A percentile compares a stretch with the other conserved stretches of the same genome.
Conservation (phyloP, 345 rosid genomes). For the Citrus glauca region DNA sequence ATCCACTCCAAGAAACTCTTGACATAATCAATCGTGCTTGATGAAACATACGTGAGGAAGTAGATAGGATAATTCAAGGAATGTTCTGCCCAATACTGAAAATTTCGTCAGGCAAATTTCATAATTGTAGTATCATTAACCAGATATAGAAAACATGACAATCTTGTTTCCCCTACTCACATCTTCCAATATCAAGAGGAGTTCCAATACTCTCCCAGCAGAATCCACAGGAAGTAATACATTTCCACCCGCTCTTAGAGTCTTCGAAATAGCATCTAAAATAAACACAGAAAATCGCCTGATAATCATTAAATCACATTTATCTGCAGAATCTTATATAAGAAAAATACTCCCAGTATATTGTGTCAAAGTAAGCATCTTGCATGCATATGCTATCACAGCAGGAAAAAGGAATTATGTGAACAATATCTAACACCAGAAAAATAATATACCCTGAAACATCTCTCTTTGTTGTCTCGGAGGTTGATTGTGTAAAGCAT, state of each 20-base stretch:
- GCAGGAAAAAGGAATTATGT: background rate
- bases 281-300: background rate
- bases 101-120: constrained; percentile 26
- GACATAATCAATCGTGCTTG: constrained; percentile 92
- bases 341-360: constrained; percentile 4
- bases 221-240: constrained; percentile 92
- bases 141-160: constrained; percentile 1
- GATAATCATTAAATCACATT: background rate
- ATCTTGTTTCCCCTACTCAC: constrained; percentile 29
- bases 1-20: constrained; percentile 99
- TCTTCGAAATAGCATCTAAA: constrained; percentile 59
- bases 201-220: constrained; percentile 90
- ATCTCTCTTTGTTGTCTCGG: constrained; percentile 74
- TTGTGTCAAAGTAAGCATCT: background rate
- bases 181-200: constrained; percentile 86
- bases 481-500: constrained; percentile 83
- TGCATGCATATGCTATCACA: background rate
- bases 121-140: constrained; percentile 11
- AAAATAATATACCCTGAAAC: constrained; percentile 51
- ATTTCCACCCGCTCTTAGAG: constrained; percentile 80
- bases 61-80: constrained; percentile 70
- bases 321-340: constrained; percentile 14
- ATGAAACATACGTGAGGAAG: constrained; percentile 84
- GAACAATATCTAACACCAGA: background rate
- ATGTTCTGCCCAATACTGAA: constrained; percentile 74